These are phyloP conservation scores for Beta vulgaris DNA, from an alignment of 148 eudicot genomes.

Conservation along the genomic window DNA sequence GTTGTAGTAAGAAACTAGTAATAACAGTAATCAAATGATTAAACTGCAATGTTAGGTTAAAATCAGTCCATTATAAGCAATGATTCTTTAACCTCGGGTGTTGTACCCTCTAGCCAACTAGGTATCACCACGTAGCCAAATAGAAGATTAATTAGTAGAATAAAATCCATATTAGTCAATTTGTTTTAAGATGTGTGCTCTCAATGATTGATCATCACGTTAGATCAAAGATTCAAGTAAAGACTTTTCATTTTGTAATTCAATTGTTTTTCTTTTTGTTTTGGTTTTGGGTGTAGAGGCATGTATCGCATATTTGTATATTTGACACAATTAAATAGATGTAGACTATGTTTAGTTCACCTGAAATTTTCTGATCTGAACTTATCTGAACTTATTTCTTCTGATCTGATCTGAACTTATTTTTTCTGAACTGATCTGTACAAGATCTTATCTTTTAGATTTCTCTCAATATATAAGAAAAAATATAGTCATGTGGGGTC, in stretches of 20 bases:
- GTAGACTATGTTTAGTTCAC: too few species aligned
- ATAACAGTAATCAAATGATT: conserved; percentile 1
- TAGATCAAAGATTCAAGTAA: conserved; percentile 22
- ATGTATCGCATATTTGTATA: background rate
- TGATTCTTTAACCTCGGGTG: conserved; percentile 5
- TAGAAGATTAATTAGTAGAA: conserved; percentile 3
- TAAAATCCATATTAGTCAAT: conserved; percentile 5
- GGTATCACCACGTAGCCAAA: conserved; percentile 12
- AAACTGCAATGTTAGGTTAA: conserved; percentile 13
- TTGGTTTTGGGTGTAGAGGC: background rate
- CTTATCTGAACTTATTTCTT: too few species aligned
- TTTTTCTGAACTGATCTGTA: too few species aligned
- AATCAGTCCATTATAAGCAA: conserved; percentile 5
- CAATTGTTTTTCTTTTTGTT: background rate
- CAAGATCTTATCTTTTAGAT: too few species aligned
- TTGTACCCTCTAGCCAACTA: conserved; percentile 20
- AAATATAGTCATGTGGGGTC: too few species aligned
- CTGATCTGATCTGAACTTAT: too few species aligned
- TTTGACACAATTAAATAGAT: too few species aligned
- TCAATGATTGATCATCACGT: conserved; percentile 50
- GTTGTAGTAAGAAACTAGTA: background rate
- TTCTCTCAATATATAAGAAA: too few species aligned
- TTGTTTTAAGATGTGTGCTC: conserved; percentile 32
- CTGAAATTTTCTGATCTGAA: too few species aligned
- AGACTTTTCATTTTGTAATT: conserved; percentile 3